A percentile compares a stretch with the other conserved stretches of the same genome.
phyloP scores from a whole-genome alignment of 1,284 basidiomycete genomes.

The Rhodotorula sp. region DNA sequence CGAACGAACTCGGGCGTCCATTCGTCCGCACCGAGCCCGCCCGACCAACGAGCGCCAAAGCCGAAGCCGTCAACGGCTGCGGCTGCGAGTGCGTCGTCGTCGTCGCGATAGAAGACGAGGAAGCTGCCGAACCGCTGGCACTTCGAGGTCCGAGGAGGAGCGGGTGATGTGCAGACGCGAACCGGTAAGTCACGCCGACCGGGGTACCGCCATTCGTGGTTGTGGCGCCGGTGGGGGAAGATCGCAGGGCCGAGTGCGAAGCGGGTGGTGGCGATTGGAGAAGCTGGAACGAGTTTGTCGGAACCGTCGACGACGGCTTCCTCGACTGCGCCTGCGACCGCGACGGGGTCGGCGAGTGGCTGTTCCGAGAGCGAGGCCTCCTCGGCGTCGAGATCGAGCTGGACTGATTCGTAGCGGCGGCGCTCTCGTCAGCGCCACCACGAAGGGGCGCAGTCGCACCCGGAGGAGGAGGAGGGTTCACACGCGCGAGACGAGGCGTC shows the following conservation, averaged over 20 bases:
- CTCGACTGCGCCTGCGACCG: no score
- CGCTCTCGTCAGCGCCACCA: no score
- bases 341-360: no score
- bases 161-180: slow-evolving; percentile 1
- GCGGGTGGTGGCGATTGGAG: neutral
- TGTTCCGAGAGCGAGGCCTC: no score
- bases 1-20: no score
- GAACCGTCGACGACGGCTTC: no score
- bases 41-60: neutral
- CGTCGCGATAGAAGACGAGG: neutral
- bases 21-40: no score
- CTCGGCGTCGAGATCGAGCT: no score
- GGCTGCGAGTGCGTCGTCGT: neutral
- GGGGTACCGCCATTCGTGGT: neutral
- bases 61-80: neutral
- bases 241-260: neutral
- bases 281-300: no score
- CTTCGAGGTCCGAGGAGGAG: slow-evolving; percentile 3
- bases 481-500: neutral
- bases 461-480: neutral
- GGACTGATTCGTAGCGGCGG: no score
- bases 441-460: neutral
- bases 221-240: neutral
- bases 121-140: neutral
- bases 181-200: neutral